Percentiles rank a stretch among this genome's conserved stretches.
phyloP scores from a whole-genome alignment of 2,329 filamentous ascomycete species.

The Colletotrichum tamarilloi region DNA sequence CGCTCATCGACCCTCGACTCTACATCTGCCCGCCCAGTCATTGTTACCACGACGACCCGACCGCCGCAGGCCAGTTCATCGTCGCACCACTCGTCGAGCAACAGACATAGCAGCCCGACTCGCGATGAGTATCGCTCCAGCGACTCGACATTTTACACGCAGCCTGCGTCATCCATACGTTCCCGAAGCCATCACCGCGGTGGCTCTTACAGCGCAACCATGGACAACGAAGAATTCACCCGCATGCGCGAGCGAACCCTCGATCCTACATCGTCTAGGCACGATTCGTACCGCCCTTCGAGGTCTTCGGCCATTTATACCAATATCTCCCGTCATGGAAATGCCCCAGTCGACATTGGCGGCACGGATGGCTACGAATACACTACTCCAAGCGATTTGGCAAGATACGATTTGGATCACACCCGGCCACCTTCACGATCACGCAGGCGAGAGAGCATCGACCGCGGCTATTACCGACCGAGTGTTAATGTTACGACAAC shows the following conservation, averaged over 20 bases:
- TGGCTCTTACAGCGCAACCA: constrained; percentile 56
- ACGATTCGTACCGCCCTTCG: constrained; percentile 59
- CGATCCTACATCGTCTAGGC: constrained; percentile 53
- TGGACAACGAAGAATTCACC: constrained; percentile 63
- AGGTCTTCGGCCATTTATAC: constrained; percentile 60
- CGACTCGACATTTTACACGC: constrained; percentile 65
- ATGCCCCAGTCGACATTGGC: constrained; percentile 62
- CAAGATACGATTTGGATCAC: constrained; percentile 70
- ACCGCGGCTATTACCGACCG: constrained; percentile 66
- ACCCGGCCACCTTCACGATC: constrained; percentile 52
- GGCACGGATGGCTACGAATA: constrained; percentile 70
- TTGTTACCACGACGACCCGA: constrained; percentile 64
- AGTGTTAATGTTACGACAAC: constrained; percentile 52
- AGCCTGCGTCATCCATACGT: constrained; percentile 68
- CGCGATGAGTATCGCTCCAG: constrained; percentile 64
- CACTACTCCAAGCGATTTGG: constrained; percentile 71
- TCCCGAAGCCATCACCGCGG: constrained; percentile 58
- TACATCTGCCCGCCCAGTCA: constrained; percentile 61
- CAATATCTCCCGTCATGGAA: constrained; percentile 55
- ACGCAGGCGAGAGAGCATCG: constrained; percentile 65
- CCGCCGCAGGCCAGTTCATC: constrained; percentile 54
- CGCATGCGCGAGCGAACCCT: constrained; percentile 61
- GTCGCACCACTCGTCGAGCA: constrained; percentile 44
- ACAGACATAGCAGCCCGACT: constrained; percentile 57
- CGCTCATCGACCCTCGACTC: constrained; percentile 65